Conservation (phyloP, 2,329 filamentous ascomycete species). For the Zymoseptoria crescenta region DNA sequence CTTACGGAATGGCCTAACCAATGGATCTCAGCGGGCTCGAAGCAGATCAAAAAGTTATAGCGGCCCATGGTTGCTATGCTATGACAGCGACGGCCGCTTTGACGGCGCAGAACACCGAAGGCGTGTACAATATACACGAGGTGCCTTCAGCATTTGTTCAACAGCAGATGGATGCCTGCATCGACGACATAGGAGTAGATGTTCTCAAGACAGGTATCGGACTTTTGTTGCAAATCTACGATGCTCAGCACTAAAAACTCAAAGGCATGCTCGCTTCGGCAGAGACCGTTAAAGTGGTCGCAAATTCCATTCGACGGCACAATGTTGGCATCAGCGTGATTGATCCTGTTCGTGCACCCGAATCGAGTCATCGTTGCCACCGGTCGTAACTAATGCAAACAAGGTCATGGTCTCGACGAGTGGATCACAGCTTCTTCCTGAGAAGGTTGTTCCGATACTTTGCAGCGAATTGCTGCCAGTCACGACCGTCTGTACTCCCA, state of each 20-base stretch:
- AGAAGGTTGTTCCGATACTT: constrained; percentile 55
- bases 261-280: constrained; percentile 77
- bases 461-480: constrained; percentile 54
- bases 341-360: constrained; percentile 56
- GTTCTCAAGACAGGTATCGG: constrained; percentile 68
- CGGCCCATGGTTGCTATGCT: constrained; percentile 86
- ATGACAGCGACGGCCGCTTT: constrained; percentile 93
- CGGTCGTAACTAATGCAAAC: neutral
- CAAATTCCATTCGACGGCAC: constrained; percentile 53
- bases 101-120: constrained; percentile 90
- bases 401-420: constrained; percentile 89
- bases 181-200: constrained; percentile 78
- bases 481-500: constrained; percentile 66
- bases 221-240: neutral
- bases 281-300: constrained; percentile 61
- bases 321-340: constrained; percentile 55
- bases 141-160: constrained; percentile 70
- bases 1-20: constrained; percentile 8
- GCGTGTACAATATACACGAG: constrained; percentile 72
- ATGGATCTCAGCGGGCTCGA: constrained; percentile 65
- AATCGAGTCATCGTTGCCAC: neutral
- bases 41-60: constrained; percentile 81
- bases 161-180: constrained; percentile 76
- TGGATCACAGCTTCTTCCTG: constrained; percentile 61
- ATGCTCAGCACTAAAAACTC: constrained; percentile 7